These are phyloP conservation scores for Phascolomyces articulosus DNA, from an alignment of 371 early-diverging fungal genomes.

Conservation along the genomic window DNA sequence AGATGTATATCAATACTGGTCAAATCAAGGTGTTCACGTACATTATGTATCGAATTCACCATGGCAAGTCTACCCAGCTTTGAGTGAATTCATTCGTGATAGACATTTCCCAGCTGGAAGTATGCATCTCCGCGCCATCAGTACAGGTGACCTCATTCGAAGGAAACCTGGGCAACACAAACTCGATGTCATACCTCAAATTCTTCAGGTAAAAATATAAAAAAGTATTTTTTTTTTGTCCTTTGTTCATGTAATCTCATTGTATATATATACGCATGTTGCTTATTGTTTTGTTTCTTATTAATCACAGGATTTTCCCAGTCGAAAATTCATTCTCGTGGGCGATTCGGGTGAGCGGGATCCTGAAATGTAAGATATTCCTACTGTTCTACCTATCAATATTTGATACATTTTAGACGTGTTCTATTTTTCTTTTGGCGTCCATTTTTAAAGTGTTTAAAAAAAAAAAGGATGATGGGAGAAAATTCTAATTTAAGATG, in stretches of 20 bases:
- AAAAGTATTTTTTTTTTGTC: too few relatives aligned
- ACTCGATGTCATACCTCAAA: constrained; percentile 32
- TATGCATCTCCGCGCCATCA: constrained; percentile 44
- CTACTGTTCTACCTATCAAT: too few relatives aligned
- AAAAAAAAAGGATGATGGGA: too few relatives aligned
- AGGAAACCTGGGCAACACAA: constrained; percentile 46
- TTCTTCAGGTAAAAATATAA: constrained; percentile 27
- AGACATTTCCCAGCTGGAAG: constrained; percentile 47
- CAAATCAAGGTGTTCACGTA: constrained; percentile 33
- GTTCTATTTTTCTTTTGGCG: neutral
- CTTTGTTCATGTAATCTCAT: too few relatives aligned
- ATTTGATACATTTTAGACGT: too few relatives aligned
- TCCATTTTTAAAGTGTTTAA: too few relatives aligned
- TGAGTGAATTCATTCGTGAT: constrained; percentile 33
- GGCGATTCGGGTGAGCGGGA: constrained; percentile 77
- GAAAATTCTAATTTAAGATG: neutral
- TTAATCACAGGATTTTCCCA: constrained; percentile 39
- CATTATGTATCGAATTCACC: constrained; percentile 58
- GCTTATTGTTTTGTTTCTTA: neutral
- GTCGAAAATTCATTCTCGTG: constrained; percentile 68
- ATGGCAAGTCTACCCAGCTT: constrained; percentile 52
- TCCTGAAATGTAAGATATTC: constrained; percentile 54
- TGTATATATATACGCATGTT: too few relatives aligned
- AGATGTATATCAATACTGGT: constrained; percentile 40
- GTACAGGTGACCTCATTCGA: constrained; percentile 32